A percentile compares a stretch with the other conserved stretches of the same genome.
phyloP scores from a whole-genome alignment of 176 grass and related monocot genomes.

The Aegilops bicornis region DNA sequence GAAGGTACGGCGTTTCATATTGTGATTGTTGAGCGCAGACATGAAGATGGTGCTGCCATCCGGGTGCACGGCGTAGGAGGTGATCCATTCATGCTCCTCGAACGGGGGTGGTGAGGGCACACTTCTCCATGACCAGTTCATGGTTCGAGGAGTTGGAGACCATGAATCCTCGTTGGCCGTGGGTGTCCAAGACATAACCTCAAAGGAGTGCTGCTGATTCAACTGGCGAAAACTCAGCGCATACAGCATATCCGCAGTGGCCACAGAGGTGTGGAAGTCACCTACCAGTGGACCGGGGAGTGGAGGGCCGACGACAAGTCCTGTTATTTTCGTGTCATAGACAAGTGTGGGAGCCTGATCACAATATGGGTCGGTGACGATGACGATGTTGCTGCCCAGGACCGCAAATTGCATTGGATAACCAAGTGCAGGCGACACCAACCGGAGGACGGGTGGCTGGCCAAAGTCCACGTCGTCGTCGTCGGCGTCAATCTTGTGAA shows the following conservation, averaged over 20 bases:
- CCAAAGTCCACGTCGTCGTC: not conserved
- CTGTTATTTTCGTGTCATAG: not conserved
- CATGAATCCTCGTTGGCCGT: no score
- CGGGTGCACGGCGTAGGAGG: not conserved
- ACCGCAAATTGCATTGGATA: not conserved
- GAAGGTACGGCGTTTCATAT: not conserved
- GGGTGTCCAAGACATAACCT: not conserved
- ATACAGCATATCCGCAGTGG: not conserved
- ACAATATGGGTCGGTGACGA: not conserved
- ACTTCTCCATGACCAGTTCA: not conserved
- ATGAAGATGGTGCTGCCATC: conserved; percentile 18
- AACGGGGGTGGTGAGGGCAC: not conserved
- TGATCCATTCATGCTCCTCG: not conserved
- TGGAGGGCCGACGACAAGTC: not conserved
- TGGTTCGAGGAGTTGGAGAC: not conserved
- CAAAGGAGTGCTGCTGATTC: not conserved
- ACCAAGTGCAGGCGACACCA: not conserved
- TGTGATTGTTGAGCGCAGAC: not conserved
- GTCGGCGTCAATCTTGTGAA: not conserved
- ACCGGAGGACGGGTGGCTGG: not conserved
- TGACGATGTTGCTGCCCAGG: not conserved
- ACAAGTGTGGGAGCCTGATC: not conserved
- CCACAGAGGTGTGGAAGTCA: not conserved
- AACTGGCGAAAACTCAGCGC: not conserved
- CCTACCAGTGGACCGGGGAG: not conserved